Evolutionary conservation across 192 early-diverging fungal genomes (phyloP), one percentile per base, ranked within the genome.

Genomic region (Umbelopsis vinacea): DNA sequence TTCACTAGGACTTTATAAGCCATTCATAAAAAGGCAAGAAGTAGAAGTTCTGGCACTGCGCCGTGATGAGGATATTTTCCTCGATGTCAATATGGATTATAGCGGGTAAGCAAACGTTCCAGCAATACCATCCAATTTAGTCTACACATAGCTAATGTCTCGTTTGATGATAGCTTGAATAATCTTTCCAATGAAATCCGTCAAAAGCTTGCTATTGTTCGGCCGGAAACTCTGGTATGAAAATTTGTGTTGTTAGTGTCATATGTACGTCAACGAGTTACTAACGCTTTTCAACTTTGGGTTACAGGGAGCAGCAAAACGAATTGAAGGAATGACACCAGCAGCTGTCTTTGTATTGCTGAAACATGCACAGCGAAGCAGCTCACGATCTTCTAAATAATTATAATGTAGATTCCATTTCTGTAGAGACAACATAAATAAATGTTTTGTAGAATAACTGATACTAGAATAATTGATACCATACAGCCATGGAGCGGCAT

Each of bases 251-350:
- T 38, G 40, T 54, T 26, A 26, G 11, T n/a, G n/a, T 10, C 6
- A 43, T 43, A 43, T 12, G 1, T 43, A 40, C 37, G n/a, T 52
- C n/a, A 24, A 46, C 19, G 1, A 47, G 21, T 35, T 11, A 43
- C 23, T 54, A 33, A 45, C 53, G 6, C 40, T 11, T 67, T 67
- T 22, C 6, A 21, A 22, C 76, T 82, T 74, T 48, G 69, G 70
- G 46, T 71, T 53, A 21, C 67, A 88, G 87, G 84, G 92, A 46
- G 92, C 91, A 8, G 92, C 90, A 24, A 92, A 92, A 79, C 82
- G 92, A 46, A 89, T 94, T 60, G 91, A 90, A 63, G 92, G 92
- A 4, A 89, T 94, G 77, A 94, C 92, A 37, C 91, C 92, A 17
- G 88, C 89, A 6, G 87, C 84, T n/a, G 84, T 94, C 53, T 63